Evolutionary conservation across 176 grass and related monocot genomes (phyloP).

Genomic region (Lolium perenne): DNA sequence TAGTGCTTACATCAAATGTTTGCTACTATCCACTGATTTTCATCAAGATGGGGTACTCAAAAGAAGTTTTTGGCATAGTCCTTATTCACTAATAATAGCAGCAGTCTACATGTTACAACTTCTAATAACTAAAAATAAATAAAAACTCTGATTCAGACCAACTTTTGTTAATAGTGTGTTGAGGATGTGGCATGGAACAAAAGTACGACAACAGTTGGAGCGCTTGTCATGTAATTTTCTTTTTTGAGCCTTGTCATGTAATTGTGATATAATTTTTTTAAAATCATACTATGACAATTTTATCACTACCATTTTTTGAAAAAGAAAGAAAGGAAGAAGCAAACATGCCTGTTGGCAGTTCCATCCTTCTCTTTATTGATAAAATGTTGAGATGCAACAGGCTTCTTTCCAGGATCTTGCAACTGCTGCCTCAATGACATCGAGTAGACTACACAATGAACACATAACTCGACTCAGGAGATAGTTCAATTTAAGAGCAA

Average conservation of each 20-base stretch:
- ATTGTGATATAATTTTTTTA: not conserved
- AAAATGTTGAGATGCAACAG: slow-evolving; percentile 83
- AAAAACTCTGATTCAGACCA: not conserved
- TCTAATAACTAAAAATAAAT: not conserved
- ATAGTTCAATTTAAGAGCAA: slow-evolving; percentile 33
- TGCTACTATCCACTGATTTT: not conserved
- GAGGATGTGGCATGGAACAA: not conserved
- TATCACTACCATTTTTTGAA: slow-evolving; percentile 1
- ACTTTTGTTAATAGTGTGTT: not conserved
- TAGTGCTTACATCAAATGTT: not conserved
- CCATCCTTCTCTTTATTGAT: slow-evolving; percentile 86
- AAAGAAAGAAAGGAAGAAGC: slow-evolving; percentile 17
- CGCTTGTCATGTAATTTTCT: not conserved
- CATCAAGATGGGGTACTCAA: slow-evolving; percentile 7
- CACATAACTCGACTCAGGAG: slow-evolving; percentile 13
- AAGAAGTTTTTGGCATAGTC: slow-evolving; percentile 1
- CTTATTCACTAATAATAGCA: slow-evolving; percentile 23
- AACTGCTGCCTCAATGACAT: slow-evolving; percentile 97
- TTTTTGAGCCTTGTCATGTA: not conserved
- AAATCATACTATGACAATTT: not conserved
- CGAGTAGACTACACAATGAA: slow-evolving; percentile 70
- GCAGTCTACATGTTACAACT: slow-evolving; percentile 5
- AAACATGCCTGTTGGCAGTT: slow-evolving; percentile 85
- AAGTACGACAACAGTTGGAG: slow-evolving; percentile 1
- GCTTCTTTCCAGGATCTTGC: slow-evolving; percentile 91